Evolutionary conservation across 2,329 filamentous ascomycete genomes (phyloP), one percentile per base, ranked within the genome.

Genomic region (Xylariaceae sp.): DNA sequence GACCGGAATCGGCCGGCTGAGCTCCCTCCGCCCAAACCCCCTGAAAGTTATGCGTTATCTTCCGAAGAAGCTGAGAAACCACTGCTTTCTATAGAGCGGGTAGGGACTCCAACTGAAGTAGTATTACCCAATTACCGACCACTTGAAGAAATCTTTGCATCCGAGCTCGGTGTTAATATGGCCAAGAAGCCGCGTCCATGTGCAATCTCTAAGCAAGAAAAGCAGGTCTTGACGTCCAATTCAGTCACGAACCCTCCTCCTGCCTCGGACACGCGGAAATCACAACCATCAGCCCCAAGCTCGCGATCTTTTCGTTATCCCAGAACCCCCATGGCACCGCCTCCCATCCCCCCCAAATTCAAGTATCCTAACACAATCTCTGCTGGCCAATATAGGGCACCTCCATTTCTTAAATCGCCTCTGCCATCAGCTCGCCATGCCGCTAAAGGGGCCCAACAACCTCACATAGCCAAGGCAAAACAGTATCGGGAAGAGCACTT

Each of bases 301-400:
- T 42, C 52, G 18, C 57, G 41, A 16, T 41, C 59, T 13, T 62
- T 60, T 39, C 53, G 40, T 23, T 45, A 53, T 18, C 55, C 58
- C 4, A 61, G 45, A 48, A 64, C 53, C 2, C 42, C 59, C 9
- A 68, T 68, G 64, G 61, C 57, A 26, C 64, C 63, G 18, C 64
- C 66, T 37, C 58, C 62, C 11, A 21, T 57, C 21, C 65, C 66
- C 7, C 63, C 64, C 15, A 68, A 64, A 43, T 67, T 66, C 36
- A 64, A 53, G 51, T 29, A 58, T 13, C 53, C 56, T 6, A 43
- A 44, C 10, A 36, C 45, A 18, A 18, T 30, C 32, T 18, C 55
- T 27, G 30, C 39, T 40, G 16, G 10, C n/a, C 44, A 40, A 42
- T 36, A 51, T 15, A 59, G 24, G n/a, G 44, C 49, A 16, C 56